Evolutionary conservation across 768 basidiomycete genomes (phyloP).

Genomic region (Megacollybia marginata): DNA sequence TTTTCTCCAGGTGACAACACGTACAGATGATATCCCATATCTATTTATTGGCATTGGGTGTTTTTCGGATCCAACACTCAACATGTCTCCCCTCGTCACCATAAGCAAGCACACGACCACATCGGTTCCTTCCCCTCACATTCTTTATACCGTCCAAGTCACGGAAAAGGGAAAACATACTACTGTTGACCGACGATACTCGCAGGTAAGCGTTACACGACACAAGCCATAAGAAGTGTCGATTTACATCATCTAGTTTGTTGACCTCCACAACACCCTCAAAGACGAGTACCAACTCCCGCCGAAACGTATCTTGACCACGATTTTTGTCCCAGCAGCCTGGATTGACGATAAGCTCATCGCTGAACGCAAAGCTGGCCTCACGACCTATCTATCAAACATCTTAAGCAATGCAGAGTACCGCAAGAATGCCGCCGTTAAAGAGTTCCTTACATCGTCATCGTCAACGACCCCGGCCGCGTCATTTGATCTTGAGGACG

Average conservation of each 20-base stretch:
- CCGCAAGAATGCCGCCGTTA: slow-evolving; percentile 23
- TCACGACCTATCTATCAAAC: slow-evolving; percentile 33
- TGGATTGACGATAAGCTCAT: slow-evolving; percentile 50
- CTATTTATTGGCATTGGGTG: too few relatives aligned
- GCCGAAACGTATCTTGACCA: slow-evolving; percentile 43
- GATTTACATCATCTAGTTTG: slow-evolving; percentile 19
- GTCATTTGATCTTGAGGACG: slow-evolving; percentile 35
- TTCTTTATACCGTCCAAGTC: slow-evolving; percentile 36
- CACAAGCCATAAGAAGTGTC: too few relatives aligned
- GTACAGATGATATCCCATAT: too few relatives aligned
- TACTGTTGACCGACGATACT: slow-evolving; percentile 30
- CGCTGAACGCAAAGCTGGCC: slow-evolving; percentile 40
- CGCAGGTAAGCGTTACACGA: slow-evolving; percentile 29
- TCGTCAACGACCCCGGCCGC: slow-evolving; percentile 4
- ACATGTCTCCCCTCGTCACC: slow-evolving; percentile 11
- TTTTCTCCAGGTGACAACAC: too few relatives aligned
- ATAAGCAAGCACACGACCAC: slow-evolving; percentile 39
- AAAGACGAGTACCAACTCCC: slow-evolving; percentile 33
- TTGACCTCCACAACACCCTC: slow-evolving; percentile 32
- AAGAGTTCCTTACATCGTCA: slow-evolving; percentile 30
- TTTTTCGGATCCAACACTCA: too few relatives aligned
- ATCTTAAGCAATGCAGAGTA: slow-evolving; percentile 30
- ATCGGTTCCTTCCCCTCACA: slow-evolving; percentile 37
- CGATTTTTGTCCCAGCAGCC: slow-evolving; percentile 40
- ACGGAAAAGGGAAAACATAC: slow-evolving; percentile 24